A percentile compares a stretch with the other conserved stretches of the same genome.
phyloP scores from a whole-genome alignment of 768 basidiomycete genomes.

The Stropharia rugosoannulata region DNA sequence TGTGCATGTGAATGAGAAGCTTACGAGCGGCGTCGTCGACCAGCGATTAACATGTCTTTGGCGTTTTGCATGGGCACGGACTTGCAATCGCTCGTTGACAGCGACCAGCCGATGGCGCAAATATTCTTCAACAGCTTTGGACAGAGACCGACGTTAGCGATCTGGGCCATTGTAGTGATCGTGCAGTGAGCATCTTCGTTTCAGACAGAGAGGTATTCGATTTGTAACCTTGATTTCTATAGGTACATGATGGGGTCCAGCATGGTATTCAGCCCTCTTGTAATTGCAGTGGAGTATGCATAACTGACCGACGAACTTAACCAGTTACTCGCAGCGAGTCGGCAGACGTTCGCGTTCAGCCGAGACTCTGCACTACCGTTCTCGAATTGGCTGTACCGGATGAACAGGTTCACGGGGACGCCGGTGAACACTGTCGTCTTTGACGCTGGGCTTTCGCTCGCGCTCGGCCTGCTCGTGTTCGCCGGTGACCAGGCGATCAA shows the following conservation, averaged over 20 bases:
- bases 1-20: background rate
- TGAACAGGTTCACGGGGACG: constrained; percentile 55
- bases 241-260: constrained; percentile 63
- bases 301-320: background rate
- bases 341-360: constrained; percentile 72
- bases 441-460: constrained; percentile 41
- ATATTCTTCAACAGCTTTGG: constrained; percentile 53
- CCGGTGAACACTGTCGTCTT: constrained; percentile 65
- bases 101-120: constrained; percentile 59
- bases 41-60: constrained; percentile 60
- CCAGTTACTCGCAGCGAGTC: constrained; percentile 30
- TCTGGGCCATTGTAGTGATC: constrained; percentile 38
- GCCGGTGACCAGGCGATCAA: constrained; percentile 59
- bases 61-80: constrained; percentile 62
- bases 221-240: background rate
- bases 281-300: background rate
- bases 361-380: constrained; percentile 69
- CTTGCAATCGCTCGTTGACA: constrained; percentile 39
- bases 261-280: constrained; percentile 31
- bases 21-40: background rate
- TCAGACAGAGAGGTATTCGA: background rate
- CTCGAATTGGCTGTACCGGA: constrained; percentile 56
- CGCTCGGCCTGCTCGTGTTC: constrained; percentile 59
- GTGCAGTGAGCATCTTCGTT: constrained; percentile 30
- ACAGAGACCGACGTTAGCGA: constrained; percentile 31